Evolutionary conservation across 345 rosid species (phyloP), one percentile per base, ranked within the genome.

Genomic region (Arabidopsis arenosa): DNA sequence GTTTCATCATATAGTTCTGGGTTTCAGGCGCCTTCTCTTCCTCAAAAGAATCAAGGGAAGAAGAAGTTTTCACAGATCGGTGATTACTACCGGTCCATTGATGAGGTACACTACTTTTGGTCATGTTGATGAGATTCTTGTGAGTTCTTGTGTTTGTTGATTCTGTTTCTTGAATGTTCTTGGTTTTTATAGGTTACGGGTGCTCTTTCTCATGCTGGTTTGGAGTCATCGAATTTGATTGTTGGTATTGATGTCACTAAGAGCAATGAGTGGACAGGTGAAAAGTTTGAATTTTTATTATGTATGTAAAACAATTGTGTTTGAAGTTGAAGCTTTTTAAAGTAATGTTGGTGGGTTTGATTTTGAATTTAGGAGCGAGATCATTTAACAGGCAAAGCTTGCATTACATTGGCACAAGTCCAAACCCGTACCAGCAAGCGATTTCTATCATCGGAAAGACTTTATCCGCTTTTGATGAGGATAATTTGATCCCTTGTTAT

Each of bases 241-340:
- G 92, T 93, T 43, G 97, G 96, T 67, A 87, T 93, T 64, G 97
- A 91, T 81, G 90, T 91, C 83, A 93, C 98, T 5, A 93, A 93
- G 83, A 87, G 91, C 89, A 91, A 93, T 28, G 96, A 91, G 57
- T 91, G 98, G 98, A 91, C 97, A 77, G 98, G 98, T 89, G 54
- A 18, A 30, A 48, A 18, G 45, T 11, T 63, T 9, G 37, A 14
- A 57, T 56, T 57, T 4, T 36, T 15, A 17, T 48, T 51, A 30
- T 40, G 4, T 48, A 33, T 30, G 43, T 10, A 18, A 12, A 12
- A 15, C 53, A 52, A 47, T 67, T 37, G 18, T 52, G 49, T 58
- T 11, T 40, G 47, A 8, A 37, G 9, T 15, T 53, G 7, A 74
- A 18, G 32, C 14, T 37, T 59, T 59, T 47, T 15, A 0, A 18